Evolutionary conservation across 129 eudicot species (phyloP).

Genomic region (Flaveria linearis): DNA sequence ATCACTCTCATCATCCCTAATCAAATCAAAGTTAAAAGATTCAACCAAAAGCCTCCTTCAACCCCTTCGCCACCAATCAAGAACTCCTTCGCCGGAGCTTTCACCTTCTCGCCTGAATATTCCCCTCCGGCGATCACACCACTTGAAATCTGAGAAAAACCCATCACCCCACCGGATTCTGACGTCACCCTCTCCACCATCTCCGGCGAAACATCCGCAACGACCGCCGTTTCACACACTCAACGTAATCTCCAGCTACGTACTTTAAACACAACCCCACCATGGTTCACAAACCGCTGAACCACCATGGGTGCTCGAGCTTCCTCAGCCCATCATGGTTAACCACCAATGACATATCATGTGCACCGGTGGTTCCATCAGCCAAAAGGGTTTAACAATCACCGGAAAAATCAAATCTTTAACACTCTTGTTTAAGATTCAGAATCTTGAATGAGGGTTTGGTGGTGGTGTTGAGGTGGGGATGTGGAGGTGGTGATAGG

Average conservation of each 20-base stretch:
- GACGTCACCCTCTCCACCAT: conserved; percentile 23
- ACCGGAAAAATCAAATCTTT: conserved; percentile 46
- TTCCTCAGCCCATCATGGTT: conserved; percentile 47
- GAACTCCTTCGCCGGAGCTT: conserved; percentile 42
- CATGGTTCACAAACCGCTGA: conserved; percentile 83
- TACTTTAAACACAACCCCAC: conserved; percentile 76
- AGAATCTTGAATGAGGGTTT: conserved; percentile 14
- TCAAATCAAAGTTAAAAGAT: conserved; percentile 71
- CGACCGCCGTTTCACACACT: conserved; percentile 67
- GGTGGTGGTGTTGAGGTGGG: conserved; percentile 14
- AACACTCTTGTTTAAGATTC: neutral
- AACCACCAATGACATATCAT: conserved; percentile 54
- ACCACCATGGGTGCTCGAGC: conserved; percentile 53
- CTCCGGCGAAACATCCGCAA: conserved; percentile 47
- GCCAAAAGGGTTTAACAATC: conserved; percentile 67
- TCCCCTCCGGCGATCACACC: conserved; percentile 28
- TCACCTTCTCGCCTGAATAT: neutral
- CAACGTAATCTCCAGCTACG: conserved; percentile 60
- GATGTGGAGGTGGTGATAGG: conserved; percentile 42
- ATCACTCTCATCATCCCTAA: conserved; percentile 45
- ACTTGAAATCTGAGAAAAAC: conserved; percentile 44
- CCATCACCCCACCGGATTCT: conserved; percentile 28
- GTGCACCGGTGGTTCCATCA: conserved; percentile 55
- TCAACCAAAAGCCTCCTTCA: conserved; percentile 45
- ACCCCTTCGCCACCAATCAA: conserved; percentile 48